Evolutionary conservation across 106 monocot species (phyloP).

Genomic region (Allium cepa): DNA sequence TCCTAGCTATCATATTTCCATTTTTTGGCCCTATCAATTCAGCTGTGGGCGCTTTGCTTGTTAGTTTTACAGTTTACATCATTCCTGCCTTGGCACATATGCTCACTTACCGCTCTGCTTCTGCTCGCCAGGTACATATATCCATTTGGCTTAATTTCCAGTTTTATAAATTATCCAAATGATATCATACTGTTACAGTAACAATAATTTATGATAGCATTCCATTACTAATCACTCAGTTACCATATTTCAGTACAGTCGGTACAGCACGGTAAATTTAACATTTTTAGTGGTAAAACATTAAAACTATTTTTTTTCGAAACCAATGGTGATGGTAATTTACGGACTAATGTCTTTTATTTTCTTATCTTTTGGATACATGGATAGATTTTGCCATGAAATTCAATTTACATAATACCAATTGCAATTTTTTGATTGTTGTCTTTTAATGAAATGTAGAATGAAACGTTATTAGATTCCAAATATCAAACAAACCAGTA

Average conservation of each 20-base stretch:
- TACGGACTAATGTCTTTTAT: neutral
- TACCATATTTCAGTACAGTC: neutral
- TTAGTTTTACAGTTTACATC: constrained; percentile 70
- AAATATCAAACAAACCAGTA: neutral
- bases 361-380: neutral
- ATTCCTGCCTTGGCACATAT: constrained; percentile 64
- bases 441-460: neutral
- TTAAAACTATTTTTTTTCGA: too few species aligned
- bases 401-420: neutral
- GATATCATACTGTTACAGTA: neutral
- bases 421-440: neutral
- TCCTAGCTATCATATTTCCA: constrained; percentile 67
- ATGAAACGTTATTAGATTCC: neutral
- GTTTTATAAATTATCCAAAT: neutral
- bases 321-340: too few species aligned
- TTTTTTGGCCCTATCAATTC: constrained; percentile 82
- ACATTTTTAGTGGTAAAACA: too few species aligned
- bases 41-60: constrained; percentile 59
- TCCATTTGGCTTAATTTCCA: neutral
- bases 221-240: neutral
- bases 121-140: constrained; percentile 27
- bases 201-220: neutral
- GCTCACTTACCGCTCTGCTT: constrained; percentile 43
- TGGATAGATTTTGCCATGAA: neutral
- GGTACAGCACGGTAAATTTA: neutral